Base-by-base conservation (phyloP, 2,329 filamentous ascomycete genomes). In the Pestalotiopsis sp. region DNA sequence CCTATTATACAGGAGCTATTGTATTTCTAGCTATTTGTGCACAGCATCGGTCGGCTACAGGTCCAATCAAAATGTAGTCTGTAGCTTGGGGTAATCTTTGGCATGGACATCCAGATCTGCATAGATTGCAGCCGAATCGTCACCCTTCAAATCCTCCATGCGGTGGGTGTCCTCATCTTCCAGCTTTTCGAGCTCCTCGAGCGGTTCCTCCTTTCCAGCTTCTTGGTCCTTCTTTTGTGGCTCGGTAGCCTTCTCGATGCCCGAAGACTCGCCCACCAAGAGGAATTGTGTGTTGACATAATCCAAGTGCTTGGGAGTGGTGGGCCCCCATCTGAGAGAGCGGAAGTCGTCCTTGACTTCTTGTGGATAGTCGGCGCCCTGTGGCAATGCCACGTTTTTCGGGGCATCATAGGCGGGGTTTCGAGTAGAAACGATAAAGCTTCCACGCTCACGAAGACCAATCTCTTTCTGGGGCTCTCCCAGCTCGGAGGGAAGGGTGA, bases 401-500 rank as follows among this genome's bases (percentile, higher is more conserved):
- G 93, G 93, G 0, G 90, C 89, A 2, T 89, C 85, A 45, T 86
- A 89, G 68, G 91, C 85, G 0, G 94, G 94, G 73, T 97, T 97
- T 81, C 94, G 94, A 38, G 92, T 90, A 72, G 90, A 93, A 66
- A 95, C 80, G 66, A 95, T 87, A 79, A 94, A 97, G 77, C 91
- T 93, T 1, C 93, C 94, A 72, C 91, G 89, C 39, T 88, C 81
- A 52, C 86, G 84, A 6, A 97, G 78, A 0, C 94, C 94, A 13
- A 97, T 85, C 68, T 93, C 90, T 52, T 88, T 84, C 79, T 97
- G 94, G 0, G 96, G 85, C 64, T 93, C 88, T 1, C 90, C 91
- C 1, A 93, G 77, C 69, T 92, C 82, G 3, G 86, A 82, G 0
- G 94, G 93, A 36, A 95, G 85, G 0, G 93, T 97, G 62, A 94